phyloP scores from a whole-genome alignment of 192 early-diverging fungal species.

The Kappamyces sp. region DNA sequence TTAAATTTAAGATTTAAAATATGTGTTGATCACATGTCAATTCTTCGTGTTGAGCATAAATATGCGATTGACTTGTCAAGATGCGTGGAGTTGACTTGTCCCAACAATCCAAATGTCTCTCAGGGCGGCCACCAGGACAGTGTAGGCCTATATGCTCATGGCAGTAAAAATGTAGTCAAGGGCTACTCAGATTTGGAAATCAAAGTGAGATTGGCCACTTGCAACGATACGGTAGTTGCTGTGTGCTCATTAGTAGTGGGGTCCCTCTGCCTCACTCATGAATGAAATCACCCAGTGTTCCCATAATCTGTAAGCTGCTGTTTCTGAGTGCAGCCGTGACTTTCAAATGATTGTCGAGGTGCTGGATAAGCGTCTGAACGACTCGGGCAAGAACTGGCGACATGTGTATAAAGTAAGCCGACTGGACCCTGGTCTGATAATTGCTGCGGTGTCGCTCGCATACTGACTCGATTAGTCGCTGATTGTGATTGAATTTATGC shows the following conservation, averaged over 20 bases:
- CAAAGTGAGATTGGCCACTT: slow-evolving; percentile 68
- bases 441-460: background rate
- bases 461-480: slow-evolving; percentile 54
- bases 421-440: background rate
- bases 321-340: slow-evolving; percentile 54
- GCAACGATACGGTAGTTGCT: slow-evolving; percentile 43
- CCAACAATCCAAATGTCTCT: too few species aligned
- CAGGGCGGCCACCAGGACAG: too few species aligned
- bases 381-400: slow-evolving; percentile 96
- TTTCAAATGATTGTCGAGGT: slow-evolving; percentile 98
- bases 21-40: too few species aligned
- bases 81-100: too few species aligned
- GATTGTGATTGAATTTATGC: slow-evolving; percentile 76
- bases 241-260: slow-evolving; percentile 34
- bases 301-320: slow-evolving; percentile 67
- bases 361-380: slow-evolving; percentile 94
- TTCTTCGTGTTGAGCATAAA: too few species aligned
- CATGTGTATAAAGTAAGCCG: slow-evolving; percentile 89
- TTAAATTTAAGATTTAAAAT: too few species aligned
- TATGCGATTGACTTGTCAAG: too few species aligned
- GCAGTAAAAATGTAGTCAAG: slow-evolving; percentile 75
- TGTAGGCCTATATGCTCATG: background rate
- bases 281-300: slow-evolving; percentile 79
- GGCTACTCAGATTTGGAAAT: slow-evolving; percentile 89
- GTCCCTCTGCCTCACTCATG: slow-evolving; percentile 72